phyloP scores from a whole-genome alignment of 495 filamentous ascomycete species.

The Copromyces sp. region DNA sequence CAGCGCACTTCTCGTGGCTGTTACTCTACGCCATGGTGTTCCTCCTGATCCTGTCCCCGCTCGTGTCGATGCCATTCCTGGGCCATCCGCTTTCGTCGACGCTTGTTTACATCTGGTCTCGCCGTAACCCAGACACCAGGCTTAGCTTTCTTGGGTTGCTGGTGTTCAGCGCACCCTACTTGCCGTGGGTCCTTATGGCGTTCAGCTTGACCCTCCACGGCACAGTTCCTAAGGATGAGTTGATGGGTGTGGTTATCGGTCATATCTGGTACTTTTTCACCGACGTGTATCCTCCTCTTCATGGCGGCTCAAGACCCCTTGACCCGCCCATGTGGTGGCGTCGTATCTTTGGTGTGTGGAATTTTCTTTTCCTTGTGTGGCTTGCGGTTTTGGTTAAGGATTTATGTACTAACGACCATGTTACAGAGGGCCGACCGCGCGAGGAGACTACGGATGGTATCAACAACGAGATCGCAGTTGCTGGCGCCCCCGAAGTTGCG shows the following conservation, averaged over 20 bases:
- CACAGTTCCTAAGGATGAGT: slow-evolving; percentile 85
- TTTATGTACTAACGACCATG: neutral
- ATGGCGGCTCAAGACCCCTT: slow-evolving; percentile 73
- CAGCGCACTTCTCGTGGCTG: slow-evolving; percentile 91
- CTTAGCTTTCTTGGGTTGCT: slow-evolving; percentile 85
- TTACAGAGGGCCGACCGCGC: slow-evolving; percentile 28
- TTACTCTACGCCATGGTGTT: slow-evolving; percentile 71
- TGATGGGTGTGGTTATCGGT: slow-evolving; percentile 85
- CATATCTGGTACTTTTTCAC: slow-evolving; percentile 98
- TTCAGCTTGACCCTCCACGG: slow-evolving; percentile 82
- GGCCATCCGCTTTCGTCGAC: slow-evolving; percentile 82
- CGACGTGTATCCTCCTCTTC: slow-evolving; percentile 87
- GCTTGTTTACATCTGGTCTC: slow-evolving; percentile 96
- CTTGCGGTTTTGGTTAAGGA: neutral
- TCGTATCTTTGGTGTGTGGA: slow-evolving; percentile 54
- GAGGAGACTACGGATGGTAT: slow-evolving; percentile 38
- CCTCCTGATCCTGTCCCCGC: slow-evolving; percentile 69
- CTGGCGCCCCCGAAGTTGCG: slow-evolving; percentile 23
- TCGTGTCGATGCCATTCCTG: slow-evolving; percentile 82
- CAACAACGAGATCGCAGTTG: slow-evolving; percentile 44
- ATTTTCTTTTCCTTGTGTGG: neutral
- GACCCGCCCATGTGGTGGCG: slow-evolving; percentile 92
- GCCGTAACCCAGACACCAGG: slow-evolving; percentile 83
- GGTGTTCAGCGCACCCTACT: slow-evolving; percentile 85
- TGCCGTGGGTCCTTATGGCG: slow-evolving; percentile 92